phyloP scores from a whole-genome alignment of 768 basidiomycete species.

The Termitomyces sp. region DNA sequence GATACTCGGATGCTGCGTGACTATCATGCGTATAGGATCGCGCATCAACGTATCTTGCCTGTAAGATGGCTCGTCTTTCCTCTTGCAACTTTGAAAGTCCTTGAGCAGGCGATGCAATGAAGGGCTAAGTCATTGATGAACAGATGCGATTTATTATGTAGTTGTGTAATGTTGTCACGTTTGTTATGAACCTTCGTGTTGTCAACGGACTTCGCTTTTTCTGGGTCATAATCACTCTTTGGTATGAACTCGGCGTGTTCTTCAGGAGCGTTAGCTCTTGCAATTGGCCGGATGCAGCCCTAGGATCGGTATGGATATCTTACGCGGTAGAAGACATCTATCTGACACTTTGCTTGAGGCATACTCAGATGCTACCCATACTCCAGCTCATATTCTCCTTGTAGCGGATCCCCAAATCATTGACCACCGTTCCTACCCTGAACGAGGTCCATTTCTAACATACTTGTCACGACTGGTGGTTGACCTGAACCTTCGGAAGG shows the following conservation, averaged over 20 bases:
- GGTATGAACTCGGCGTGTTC: slow-evolving; percentile 67
- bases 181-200: slow-evolving; percentile 7
- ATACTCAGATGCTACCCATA: not conserved
- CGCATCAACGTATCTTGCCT: no score
- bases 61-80: not conserved
- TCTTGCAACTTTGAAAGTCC: not conserved
- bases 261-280: slow-evolving; percentile 40
- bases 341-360: slow-evolving; percentile 1
- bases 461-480: slow-evolving; percentile 60
- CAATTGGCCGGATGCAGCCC: slow-evolving; percentile 51
- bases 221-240: slow-evolving; percentile 63
- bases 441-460: slow-evolving; percentile 46
- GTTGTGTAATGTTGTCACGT: not conserved
- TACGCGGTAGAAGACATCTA: not conserved
- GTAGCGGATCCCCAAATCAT: slow-evolving; percentile 88
- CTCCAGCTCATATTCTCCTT: slow-evolving; percentile 57
- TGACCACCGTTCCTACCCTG: slow-evolving; percentile 70
- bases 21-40: not conserved
- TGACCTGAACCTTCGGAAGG: slow-evolving; percentile 81
- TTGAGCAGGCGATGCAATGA: not conserved
- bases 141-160: not conserved
- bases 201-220: slow-evolving; percentile 38
- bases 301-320: slow-evolving; percentile 22
- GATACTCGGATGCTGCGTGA: not conserved
- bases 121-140: not conserved